Evolutionary conservation across 768 basidiomycete genomes (phyloP).

Genomic region (Kondoa subrosea): DNA sequence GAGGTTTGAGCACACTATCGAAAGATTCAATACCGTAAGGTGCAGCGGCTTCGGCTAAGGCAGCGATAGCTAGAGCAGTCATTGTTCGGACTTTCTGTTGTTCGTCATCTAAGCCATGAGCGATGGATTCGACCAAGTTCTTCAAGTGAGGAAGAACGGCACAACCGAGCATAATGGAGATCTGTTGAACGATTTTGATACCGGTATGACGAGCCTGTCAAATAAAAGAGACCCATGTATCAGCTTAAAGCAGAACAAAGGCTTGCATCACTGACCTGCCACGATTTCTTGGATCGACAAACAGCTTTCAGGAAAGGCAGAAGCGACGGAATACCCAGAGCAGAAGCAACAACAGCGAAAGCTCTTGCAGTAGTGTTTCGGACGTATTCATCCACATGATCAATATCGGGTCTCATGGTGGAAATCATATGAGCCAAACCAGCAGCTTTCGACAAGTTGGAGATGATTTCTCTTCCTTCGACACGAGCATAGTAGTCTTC

Average conservation of each 20-base stretch:
- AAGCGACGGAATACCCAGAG: conserved; percentile 89
- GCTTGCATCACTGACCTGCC: conserved; percentile 42
- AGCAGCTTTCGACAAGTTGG: conserved; percentile 93
- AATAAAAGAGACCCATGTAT: neutral
- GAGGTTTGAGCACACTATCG: conserved; percentile 84
- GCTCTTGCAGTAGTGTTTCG: conserved; percentile 97
- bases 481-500: conserved; percentile 50
- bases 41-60: conserved; percentile 87
- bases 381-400: conserved; percentile 97
- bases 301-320: conserved; percentile 97
- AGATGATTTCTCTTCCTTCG: conserved; percentile 97
- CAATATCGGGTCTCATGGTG: conserved; percentile 98
- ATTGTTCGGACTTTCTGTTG: conserved; percentile 93
- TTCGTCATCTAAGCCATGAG: conserved; percentile 78
- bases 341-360: conserved; percentile 92
- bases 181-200: conserved; percentile 98
- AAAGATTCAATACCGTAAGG: conserved; percentile 99
- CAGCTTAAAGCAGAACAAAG: neutral
- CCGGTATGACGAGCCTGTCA: conserved; percentile 74
- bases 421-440: conserved; percentile 99
- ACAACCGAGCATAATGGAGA: conserved; percentile 99
- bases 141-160: conserved; percentile 92
- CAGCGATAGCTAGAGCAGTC: conserved; percentile 81
- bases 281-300: conserved; percentile 96
- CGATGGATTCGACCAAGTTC: conserved; percentile 89